Evolutionary conservation across 192 early-diverging fungal species (phyloP).

Genomic region (Umbelopsis sp.): DNA sequence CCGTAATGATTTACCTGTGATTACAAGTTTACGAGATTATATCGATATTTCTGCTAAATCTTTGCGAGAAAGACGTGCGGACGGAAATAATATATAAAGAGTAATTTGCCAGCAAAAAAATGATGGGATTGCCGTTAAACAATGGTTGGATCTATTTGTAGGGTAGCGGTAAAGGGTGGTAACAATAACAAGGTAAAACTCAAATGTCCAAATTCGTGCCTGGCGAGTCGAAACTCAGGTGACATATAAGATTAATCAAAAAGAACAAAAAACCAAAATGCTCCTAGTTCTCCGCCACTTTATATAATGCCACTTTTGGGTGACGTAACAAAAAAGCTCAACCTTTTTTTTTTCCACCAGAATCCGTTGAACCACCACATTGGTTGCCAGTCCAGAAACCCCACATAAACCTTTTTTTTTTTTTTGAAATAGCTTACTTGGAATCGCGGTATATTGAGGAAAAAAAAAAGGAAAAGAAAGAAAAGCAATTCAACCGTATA

Average conservation of each 20-base stretch:
- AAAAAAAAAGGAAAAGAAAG: constrained; percentile 4
- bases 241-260: constrained; percentile 17
- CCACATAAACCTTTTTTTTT: too few species aligned
- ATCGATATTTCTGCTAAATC: too few species aligned
- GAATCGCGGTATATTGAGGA: constrained; percentile 15
- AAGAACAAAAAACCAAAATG: constrained; percentile 12
- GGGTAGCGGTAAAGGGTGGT: neutral
- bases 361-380: neutral
- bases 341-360: neutral
- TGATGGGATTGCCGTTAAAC: too few species aligned
- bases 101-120: too few species aligned
- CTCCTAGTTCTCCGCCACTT: constrained; percentile 12
- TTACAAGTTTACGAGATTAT: too few species aligned
- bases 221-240: constrained; percentile 16
- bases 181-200: neutral
- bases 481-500: constrained; percentile 10
- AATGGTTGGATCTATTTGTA: too few species aligned
- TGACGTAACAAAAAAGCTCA: neutral
- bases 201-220: constrained; percentile 17
- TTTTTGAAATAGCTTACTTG: neutral
- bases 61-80: too few species aligned
- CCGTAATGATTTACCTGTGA: too few species aligned
- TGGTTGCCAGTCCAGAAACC: neutral
- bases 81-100: too few species aligned
- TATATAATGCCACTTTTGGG: neutral